A percentile compares a stretch with the other conserved stretches of the same genome.
These are phyloP conservation scores for Colletotrichum echinochloae DNA, from an alignment of 2,329 filamentous ascomycete genomes.

Conservation along the genomic window DNA sequence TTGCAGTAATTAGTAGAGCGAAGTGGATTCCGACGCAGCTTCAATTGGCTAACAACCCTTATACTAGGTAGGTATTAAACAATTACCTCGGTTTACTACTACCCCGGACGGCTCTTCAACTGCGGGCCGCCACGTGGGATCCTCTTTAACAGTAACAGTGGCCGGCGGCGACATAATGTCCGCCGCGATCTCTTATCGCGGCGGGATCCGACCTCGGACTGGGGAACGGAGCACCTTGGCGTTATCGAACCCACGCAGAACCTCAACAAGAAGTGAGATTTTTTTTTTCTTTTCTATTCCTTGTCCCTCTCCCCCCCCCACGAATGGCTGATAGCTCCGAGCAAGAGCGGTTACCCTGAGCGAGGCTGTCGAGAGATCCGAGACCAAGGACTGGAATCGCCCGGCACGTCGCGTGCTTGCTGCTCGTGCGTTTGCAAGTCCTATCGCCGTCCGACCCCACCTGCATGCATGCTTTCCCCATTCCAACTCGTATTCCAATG, in stretches of 20 bases:
- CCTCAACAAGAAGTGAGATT: background rate
- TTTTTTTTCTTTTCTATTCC: background rate
- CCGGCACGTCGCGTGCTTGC: background rate
- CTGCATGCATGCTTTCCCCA: background rate
- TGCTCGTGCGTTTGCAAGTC: background rate
- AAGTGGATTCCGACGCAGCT: background rate
- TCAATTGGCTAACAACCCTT: conserved; percentile 3
- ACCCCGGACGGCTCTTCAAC: conserved; percentile 18
- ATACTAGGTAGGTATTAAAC: background rate
- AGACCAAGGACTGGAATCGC: conserved; percentile 4
- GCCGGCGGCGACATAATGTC: conserved; percentile 33
- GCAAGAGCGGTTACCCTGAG: background rate
- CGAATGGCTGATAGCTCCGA: conserved; percentile 24
- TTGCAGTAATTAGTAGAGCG: no score
- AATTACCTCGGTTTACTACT: no score
- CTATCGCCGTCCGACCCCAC: conserved; percentile 30
- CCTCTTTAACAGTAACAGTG: background rate
- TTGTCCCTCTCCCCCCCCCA: background rate
- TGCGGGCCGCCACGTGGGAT: conserved; percentile 5
- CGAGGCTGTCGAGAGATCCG: background rate
- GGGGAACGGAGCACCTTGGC: background rate
- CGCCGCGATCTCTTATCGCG: conserved; percentile 22
- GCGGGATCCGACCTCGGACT: conserved; percentile 29
- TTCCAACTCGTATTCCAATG: conserved; percentile 11
- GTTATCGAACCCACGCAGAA: conserved; percentile 1